Evolutionary conservation across 2,329 filamentous ascomycete genomes (phyloP).

Genomic region (Trichophyton mentagrophytes): DNA sequence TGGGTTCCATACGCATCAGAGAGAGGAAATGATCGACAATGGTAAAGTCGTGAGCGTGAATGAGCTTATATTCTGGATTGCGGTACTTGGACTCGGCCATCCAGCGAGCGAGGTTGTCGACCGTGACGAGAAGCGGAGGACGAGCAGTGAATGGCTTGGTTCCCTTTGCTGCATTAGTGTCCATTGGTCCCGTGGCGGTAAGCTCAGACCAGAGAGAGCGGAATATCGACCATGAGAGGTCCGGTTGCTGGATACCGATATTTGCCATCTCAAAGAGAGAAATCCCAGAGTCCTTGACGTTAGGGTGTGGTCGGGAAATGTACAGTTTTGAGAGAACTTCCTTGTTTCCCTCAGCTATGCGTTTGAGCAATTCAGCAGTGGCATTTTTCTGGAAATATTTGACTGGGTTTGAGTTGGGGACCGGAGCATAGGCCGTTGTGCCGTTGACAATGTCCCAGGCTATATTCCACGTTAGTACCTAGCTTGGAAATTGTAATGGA

Average conservation of each 20-base stretch:
- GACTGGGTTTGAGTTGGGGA: conserved; percentile 42
- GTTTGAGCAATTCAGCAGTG: conserved; percentile 58
- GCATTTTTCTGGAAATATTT: conserved; percentile 69
- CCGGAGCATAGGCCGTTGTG: conserved; percentile 64
- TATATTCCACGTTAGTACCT: conserved; percentile 21
- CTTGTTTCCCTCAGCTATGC: conserved; percentile 60
- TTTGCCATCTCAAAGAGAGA: conserved; percentile 56
- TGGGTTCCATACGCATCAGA: conserved; percentile 39
- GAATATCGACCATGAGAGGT: conserved; percentile 70
- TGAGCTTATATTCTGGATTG: conserved; percentile 52
- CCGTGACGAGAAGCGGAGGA: conserved; percentile 56
- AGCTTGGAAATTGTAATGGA: background rate
- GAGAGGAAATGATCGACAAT: conserved; percentile 64
- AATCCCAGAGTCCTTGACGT: conserved; percentile 46
- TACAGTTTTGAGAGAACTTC: conserved; percentile 45
- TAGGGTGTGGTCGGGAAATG: conserved; percentile 42
- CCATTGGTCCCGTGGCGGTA: conserved; percentile 35
- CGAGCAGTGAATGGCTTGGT: conserved; percentile 34
- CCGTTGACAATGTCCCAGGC: conserved; percentile 71
- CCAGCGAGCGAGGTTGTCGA: conserved; percentile 70
- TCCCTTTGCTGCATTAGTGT: conserved; percentile 21
- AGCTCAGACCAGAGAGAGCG: conserved; percentile 72
- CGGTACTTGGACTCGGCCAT: conserved; percentile 70
- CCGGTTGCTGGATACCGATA: conserved; percentile 58
- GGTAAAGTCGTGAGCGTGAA: conserved; percentile 77